These are phyloP conservation scores for Epichloe typhina DNA, from an alignment of 2,329 filamentous ascomycete genomes.

Conservation along the genomic window DNA sequence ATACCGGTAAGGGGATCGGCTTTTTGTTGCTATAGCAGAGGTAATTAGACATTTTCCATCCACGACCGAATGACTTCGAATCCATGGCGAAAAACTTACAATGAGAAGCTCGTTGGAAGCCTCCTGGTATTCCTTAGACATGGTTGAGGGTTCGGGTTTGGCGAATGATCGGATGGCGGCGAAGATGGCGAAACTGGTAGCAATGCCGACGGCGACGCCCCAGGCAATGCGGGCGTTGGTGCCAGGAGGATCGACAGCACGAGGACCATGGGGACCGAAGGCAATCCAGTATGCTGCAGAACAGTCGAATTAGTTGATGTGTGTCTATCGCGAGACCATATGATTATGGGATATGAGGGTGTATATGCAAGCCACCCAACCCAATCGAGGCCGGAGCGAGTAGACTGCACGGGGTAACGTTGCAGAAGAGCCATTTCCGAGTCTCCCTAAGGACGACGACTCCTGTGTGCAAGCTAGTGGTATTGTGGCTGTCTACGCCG, in stretches of 20 bases:
- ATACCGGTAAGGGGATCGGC: constrained; percentile 79
- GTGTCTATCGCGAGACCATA: constrained; percentile 7
- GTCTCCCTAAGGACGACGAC: neutral
- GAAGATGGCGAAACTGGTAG: constrained; percentile 59
- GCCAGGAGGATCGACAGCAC: constrained; percentile 68
- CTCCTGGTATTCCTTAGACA: constrained; percentile 97
- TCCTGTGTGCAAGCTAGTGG: neutral
- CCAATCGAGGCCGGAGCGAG: neutral
- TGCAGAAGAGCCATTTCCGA: too few species aligned
- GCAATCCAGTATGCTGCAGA: constrained; percentile 92
- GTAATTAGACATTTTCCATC: neutral
- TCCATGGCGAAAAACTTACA: constrained; percentile 34
- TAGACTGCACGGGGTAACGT: neutral
- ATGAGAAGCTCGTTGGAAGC: constrained; percentile 86
- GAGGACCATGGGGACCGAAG: constrained; percentile 91
- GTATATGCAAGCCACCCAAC: neutral
- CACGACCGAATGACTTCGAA: neutral
- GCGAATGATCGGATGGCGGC: constrained; percentile 57
- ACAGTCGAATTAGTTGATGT: constrained; percentile 20
- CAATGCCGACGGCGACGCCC: constrained; percentile 57
- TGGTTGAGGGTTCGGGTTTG: constrained; percentile 62
- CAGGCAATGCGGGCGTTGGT: constrained; percentile 69
- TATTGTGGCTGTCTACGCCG: neutral
- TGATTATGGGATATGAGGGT: neutral
- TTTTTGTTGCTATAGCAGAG: constrained; percentile 53